Evolutionary conservation across 345 rosid species (phyloP).

Genomic region (thale cress (Arabidopsis thaliana)): TAIR10.1 NC_003076.8:532501-533000

Average conservation of each 20-base stretch:
- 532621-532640: constrained; percentile 42
- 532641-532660: constrained; percentile 78
- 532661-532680: constrained; percentile 64
- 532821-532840: background rate
- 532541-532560: constrained; percentile 79
- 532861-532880: too few relatives aligned
- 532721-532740: constrained; percentile 6
- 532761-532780: background rate
- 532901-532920: too few relatives aligned
- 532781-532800: constrained; percentile 2
- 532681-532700: constrained; percentile 37
- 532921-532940: too few relatives aligned
- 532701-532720: constrained; percentile 13
- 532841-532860: too few relatives aligned
- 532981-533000: background rate
- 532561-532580: constrained; percentile 74
- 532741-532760: background rate
- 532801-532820: background rate
- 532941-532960: background rate
- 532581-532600: constrained; percentile 48
- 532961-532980: background rate
- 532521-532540: constrained; percentile 56
- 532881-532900: too few relatives aligned
- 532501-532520: constrained; percentile 47
- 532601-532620: constrained; percentile 9